Conservation (phyloP, 257 asterid genomes). For the Scutellaria baicalensis region DNA sequence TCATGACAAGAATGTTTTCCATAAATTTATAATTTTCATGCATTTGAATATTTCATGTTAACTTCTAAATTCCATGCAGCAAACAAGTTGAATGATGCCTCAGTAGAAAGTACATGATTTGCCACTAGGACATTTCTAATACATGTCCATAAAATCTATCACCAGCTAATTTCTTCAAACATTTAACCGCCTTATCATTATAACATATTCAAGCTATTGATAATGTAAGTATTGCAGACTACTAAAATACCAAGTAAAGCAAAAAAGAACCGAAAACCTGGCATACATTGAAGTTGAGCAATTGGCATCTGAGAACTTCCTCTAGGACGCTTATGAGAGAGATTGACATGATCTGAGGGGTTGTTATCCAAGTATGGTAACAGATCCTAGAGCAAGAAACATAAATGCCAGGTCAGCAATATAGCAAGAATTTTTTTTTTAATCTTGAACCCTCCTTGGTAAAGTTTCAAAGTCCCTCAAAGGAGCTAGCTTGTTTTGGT, state of each 20-base stretch:
- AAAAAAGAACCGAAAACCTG: conserved; percentile 9
- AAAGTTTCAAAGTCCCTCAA: conserved; percentile 2
- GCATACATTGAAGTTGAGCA: conserved; percentile 28
- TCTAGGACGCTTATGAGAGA: conserved; percentile 78
- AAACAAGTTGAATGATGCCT: not conserved
- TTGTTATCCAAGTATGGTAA: conserved; percentile 75
- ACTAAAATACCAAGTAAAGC: not conserved
- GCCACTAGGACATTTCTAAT: not conserved
- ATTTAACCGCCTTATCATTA: not conserved
- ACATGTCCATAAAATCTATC: not conserved
- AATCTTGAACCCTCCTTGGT: not conserved
- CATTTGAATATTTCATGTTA: not conserved
- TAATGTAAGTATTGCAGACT: not conserved
- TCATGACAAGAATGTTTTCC: not conserved
- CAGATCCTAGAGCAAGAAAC: conserved; percentile 55
- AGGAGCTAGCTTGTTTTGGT: not conserved
- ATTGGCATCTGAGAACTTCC: conserved; percentile 44
- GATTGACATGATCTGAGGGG: conserved; percentile 66
- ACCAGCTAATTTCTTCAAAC: not conserved
- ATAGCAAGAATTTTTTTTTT: not conserved
- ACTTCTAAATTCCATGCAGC: not conserved
- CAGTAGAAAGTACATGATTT: not conserved
- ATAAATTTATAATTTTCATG: not conserved
- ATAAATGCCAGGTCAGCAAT: conserved; percentile 2
- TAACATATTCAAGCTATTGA: not conserved